phyloP scores from a whole-genome alignment of 1,284 basidiomycete genomes.

The Chiua sp. region DNA sequence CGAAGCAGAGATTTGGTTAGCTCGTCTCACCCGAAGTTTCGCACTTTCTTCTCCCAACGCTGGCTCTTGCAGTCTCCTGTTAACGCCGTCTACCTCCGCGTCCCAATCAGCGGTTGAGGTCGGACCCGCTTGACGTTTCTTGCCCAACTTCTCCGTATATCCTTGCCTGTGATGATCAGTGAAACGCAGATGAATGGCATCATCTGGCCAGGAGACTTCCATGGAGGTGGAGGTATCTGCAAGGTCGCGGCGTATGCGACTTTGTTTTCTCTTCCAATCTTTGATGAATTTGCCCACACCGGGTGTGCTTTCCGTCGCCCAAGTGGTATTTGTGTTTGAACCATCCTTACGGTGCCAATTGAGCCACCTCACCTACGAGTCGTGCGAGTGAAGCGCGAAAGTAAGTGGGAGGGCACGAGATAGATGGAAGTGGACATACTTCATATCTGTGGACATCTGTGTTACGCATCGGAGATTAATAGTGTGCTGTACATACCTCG shows the following conservation, averaged over 20 bases:
- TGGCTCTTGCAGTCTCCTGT: conserved; percentile 31
- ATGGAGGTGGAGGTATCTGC: conserved; percentile 32
- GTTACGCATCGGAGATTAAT: not conserved
- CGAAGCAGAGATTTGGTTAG: conserved; percentile 5
- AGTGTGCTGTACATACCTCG: conserved; percentile 30
- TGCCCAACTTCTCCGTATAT: conserved; percentile 46
- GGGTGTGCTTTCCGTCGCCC: conserved; percentile 36
- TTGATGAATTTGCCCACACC: conserved; percentile 23
- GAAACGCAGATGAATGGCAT: conserved; percentile 46
- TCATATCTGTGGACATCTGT: conserved; percentile 37
- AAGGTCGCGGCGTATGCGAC: conserved; percentile 11
- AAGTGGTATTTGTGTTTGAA: conserved; percentile 50
- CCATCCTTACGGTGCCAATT: conserved; percentile 44
- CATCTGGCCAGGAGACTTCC: conserved; percentile 35
- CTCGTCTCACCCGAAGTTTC: conserved; percentile 30
- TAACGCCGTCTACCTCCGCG: conserved; percentile 28
- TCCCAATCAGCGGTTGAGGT: conserved; percentile 31
- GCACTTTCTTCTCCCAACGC: conserved; percentile 31
- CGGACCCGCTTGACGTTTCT: conserved; percentile 9
- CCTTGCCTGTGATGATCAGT: conserved; percentile 49
- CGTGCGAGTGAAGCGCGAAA: not conserved
- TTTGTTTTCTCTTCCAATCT: conserved; percentile 35
- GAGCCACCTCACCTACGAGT: conserved; percentile 45
- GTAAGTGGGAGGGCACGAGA: not conserved
- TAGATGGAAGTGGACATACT: conserved; percentile 25